Evolutionary conservation across 1,284 basidiomycete species (phyloP), one percentile per base, ranked within the genome.

Genomic region (Cerrena zonata): DNA sequence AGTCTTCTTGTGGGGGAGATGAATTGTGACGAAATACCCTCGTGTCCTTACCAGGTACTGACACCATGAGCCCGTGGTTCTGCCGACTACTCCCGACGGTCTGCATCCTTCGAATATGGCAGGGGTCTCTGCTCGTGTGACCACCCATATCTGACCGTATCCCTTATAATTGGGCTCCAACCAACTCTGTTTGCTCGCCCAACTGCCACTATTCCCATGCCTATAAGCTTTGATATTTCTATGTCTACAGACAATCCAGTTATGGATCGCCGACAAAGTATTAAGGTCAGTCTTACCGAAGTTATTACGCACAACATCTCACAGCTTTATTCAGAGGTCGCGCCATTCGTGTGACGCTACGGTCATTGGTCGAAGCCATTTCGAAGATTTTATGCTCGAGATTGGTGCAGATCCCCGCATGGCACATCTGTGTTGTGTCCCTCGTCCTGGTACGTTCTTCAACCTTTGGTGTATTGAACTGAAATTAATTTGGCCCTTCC

Each of bases 321-420:
- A 27, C 25, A 42, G 19, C 42, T 19, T 25, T 34, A 36, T 27
- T n/a, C 37, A 55, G 56, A 41, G 49, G 30, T 39, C 34, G 21
- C 51, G 48, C 37, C 53, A 57, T 49, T 54, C 56, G 4, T 57
- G 56, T 50, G 53, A 57, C 45, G 49, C 50, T 25, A 5, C 24
- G 5, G 39, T 34, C 2, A 45, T 27, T 19, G 26, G 37, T n/a
- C 48, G 45, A 18, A 57, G 51, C 37, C 56, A 57, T 47, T 64
- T 64, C 45, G 61, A 62, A 40, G 62, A 64, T 44, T 64, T 64
- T 54, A 58, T 63, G 47, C 51, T 44, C 19, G 59, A 62, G 45
- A 62, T 62, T 44, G 61, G 60, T 30, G 60, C 48, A 46, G 59
- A 56, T 48, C 39, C 57, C 22, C 36, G 55, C 12, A 30, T 46